Percentiles rank a stretch among this genome's conserved stretches.
Evolutionary conservation across 2,329 filamentous ascomycete genomes (phyloP).

Genomic region (Ophiostoma populinum): DNA sequence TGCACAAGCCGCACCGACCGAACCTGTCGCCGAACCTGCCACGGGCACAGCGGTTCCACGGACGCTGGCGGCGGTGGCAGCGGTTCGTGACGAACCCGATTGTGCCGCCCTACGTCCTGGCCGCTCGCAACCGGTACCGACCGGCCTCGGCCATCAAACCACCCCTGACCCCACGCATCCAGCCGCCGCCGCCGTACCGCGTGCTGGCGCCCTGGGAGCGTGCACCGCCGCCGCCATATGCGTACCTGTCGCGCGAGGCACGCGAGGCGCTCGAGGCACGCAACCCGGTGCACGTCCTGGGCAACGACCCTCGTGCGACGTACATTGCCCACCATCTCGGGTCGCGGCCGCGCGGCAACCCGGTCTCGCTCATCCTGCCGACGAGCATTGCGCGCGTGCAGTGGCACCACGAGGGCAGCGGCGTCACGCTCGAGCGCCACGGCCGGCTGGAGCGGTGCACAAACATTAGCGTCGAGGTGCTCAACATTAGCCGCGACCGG

Average conservation of each 20-base stretch:
- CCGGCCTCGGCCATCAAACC: neutral
- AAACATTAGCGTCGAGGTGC: neutral
- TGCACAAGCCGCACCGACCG: too few species aligned
- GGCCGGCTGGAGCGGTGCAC: neutral
- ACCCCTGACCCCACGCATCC: too few species aligned
- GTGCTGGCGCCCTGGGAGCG: too few species aligned
- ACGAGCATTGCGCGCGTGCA: constrained; percentile 1
- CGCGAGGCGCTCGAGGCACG: constrained; percentile 1
- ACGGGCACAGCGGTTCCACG: too few species aligned
- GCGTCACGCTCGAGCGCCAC: neutral
- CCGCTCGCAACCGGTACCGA: neutral
- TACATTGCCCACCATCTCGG: constrained; percentile 18
- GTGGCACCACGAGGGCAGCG: neutral
- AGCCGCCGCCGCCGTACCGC: too few species aligned
- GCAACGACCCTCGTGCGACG: constrained; percentile 13
- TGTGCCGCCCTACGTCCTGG: neutral
- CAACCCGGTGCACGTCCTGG: constrained; percentile 16
- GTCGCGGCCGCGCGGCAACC: constrained; percentile 15
- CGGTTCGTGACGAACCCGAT: too few species aligned
- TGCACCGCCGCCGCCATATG: neutral
- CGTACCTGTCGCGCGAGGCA: neutral
- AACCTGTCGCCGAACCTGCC: too few species aligned
- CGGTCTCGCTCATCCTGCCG: constrained; percentile 16
- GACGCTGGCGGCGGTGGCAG: too few species aligned
- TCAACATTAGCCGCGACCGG: neutral